Evolutionary conservation across 2,329 filamentous ascomycete genomes (phyloP).

Genomic region (Pyrenochaeta sp.): DNA sequence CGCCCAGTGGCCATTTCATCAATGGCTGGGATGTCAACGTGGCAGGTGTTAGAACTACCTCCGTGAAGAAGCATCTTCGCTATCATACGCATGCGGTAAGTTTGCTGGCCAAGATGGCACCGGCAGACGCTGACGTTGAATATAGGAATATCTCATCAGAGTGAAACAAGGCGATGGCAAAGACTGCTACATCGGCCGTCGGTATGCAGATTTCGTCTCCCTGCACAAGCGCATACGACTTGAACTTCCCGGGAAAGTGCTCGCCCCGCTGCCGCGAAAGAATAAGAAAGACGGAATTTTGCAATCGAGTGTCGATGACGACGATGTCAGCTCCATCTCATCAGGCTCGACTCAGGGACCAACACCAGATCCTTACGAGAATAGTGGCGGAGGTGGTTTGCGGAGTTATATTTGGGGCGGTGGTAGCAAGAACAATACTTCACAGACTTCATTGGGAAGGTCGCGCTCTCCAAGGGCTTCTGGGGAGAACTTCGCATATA

Average conservation of each 20-base stretch:
- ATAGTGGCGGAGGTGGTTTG: conserved; percentile 50
- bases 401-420: conserved; percentile 53
- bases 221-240: conserved; percentile 80
- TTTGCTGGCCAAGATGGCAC: conserved; percentile 14
- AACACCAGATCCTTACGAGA: conserved; percentile 46
- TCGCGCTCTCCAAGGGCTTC: conserved; percentile 43
- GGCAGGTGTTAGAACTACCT: conserved; percentile 81
- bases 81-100: conserved; percentile 90
- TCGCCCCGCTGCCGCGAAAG: conserved; percentile 88
- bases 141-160: conserved; percentile 84
- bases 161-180: conserved; percentile 79
- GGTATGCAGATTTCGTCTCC: conserved; percentile 86
- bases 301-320: conserved; percentile 63
- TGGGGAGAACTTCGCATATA: conserved; percentile 38
- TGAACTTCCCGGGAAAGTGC: conserved; percentile 88
- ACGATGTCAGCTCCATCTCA: conserved; percentile 81
- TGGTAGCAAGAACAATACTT: conserved; percentile 51
- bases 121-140: not conserved
- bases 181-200: conserved; percentile 80
- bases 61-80: conserved; percentile 83
- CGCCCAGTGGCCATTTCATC: conserved; percentile 89
- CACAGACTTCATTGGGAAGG: conserved; percentile 47
- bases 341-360: conserved; percentile 75
- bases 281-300: conserved; percentile 80
- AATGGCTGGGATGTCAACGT: conserved; percentile 98